Conservation (phyloP, 2,329 filamentous ascomycete genomes). For the Botrytis sinoallii region DNA sequence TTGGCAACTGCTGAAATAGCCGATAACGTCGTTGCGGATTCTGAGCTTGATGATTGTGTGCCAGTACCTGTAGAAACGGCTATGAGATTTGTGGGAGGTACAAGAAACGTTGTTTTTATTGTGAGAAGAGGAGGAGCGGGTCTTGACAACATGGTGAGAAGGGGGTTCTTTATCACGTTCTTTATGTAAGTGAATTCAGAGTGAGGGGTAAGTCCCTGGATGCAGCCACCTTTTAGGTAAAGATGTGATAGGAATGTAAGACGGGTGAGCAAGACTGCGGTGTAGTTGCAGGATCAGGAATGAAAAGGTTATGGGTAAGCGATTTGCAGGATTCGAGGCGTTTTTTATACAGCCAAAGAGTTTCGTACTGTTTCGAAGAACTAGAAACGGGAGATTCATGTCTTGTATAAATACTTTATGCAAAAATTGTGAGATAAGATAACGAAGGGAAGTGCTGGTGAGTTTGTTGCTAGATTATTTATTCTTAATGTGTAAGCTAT, state of each 20-base stretch:
- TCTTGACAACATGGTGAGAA: not conserved
- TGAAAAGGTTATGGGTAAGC: slow-evolving; percentile 18
- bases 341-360: slow-evolving; percentile 1
- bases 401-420: slow-evolving; percentile 2
- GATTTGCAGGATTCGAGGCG: slow-evolving; percentile 12
- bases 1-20: slow-evolving; percentile 12
- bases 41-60: not conserved
- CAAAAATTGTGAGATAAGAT: slow-evolving; percentile 17
- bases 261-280: not conserved
- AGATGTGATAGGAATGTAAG: slow-evolving; percentile 14
- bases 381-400: not conserved
- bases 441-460: slow-evolving; percentile 11
- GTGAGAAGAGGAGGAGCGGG: slow-evolving; percentile 5
- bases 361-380: not conserved
- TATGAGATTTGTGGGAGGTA: slow-evolving; percentile 9
- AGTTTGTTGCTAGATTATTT: slow-evolving; percentile 10
- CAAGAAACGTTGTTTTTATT: not conserved
- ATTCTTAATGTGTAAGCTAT: slow-evolving; percentile 20
- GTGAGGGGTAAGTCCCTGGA: slow-evolving; percentile 15
- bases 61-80: slow-evolving; percentile 3
- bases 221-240: slow-evolving; percentile 1
- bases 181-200: not conserved
- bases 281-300: slow-evolving; percentile 3
- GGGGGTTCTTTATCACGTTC: slow-evolving; percentile 8
- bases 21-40: slow-evolving; percentile 18